phyloP scores from a whole-genome alignment of 202 grass and related monocot species.

The Carex sylvatica region DNA sequence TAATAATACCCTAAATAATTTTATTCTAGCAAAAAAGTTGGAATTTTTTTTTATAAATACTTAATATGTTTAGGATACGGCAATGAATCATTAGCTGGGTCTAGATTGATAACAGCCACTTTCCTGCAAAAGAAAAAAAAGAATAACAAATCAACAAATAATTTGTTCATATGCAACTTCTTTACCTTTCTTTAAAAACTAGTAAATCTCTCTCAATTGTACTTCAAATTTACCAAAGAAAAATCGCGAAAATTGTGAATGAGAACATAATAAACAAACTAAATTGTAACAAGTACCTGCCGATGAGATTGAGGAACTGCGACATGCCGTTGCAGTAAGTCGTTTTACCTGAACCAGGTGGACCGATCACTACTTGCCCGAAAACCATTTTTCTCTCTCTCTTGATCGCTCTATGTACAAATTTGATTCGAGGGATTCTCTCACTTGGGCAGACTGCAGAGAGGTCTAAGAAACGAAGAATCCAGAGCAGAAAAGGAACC shows the following conservation, averaged over 20 bases:
- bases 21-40: background rate
- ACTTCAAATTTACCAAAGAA: background rate
- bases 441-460: background rate
- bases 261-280: background rate
- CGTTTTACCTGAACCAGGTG: constrained; percentile 90
- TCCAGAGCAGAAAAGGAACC: no score
- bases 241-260: background rate
- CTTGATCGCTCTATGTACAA: background rate
- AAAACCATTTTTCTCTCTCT: constrained; percentile 57
- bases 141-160: constrained; percentile 1
- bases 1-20: constrained; percentile 31
- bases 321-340: constrained; percentile 99
- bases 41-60: no score
- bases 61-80: constrained; percentile 59
- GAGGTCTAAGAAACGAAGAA: background rate
- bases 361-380: constrained; percentile 90
- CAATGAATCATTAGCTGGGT: constrained; percentile 76
- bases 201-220: background rate
- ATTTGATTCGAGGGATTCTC: background rate
- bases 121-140: constrained; percentile 43
- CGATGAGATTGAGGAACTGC: constrained; percentile 75
- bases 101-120: constrained; percentile 79
- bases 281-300: constrained; percentile 37
- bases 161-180: background rate
- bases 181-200: background rate